These are phyloP conservation scores for Clonostachys rosea DNA, from an alignment of 2,329 filamentous ascomycete genomes.

Conservation along the genomic window DNA sequence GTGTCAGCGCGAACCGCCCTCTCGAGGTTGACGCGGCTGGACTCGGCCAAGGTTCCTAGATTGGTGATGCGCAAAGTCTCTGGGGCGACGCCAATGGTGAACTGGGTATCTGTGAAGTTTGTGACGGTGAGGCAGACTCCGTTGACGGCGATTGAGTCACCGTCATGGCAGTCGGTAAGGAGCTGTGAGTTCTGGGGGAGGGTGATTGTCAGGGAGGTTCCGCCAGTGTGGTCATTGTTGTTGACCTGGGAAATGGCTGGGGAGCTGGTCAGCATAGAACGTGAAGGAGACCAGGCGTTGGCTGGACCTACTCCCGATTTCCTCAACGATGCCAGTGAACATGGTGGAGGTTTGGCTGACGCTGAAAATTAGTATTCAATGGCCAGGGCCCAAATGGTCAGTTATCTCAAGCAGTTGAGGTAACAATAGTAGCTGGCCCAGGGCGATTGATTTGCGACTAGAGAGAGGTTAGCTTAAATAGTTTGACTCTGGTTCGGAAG, in stretches of 20 bases:
- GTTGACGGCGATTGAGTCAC: constrained; percentile 94
- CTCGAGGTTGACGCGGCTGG: constrained; percentile 83
- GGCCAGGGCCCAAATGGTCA: no score
- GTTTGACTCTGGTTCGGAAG: background rate
- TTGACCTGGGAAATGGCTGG: constrained; percentile 83
- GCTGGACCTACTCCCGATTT: constrained; percentile 74
- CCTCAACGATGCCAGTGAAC: constrained; percentile 95
- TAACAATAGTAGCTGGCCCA: no score
- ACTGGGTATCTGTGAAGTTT: constrained; percentile 45
- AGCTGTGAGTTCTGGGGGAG: constrained; percentile 64
- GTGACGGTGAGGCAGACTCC: constrained; percentile 93
- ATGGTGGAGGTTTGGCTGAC: constrained; percentile 40
- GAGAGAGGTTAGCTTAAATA: background rate
- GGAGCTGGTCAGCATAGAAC: background rate
- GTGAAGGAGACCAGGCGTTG: background rate
- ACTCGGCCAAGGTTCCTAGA: constrained; percentile 66
- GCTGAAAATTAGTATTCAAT: no score
- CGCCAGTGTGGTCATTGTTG: constrained; percentile 75
- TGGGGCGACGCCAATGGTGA: constrained; percentile 91
- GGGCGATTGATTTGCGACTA: no score
- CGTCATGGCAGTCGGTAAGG: constrained; percentile 76
- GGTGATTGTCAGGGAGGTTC: constrained; percentile 85
- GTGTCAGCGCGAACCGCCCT: constrained; percentile 86
- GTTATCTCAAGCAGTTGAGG: no score
- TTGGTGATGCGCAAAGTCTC: constrained; percentile 96